Base-by-base conservation (phyloP, 2,329 filamentous ascomycete species). In the Ascochyta fabae region DNA sequence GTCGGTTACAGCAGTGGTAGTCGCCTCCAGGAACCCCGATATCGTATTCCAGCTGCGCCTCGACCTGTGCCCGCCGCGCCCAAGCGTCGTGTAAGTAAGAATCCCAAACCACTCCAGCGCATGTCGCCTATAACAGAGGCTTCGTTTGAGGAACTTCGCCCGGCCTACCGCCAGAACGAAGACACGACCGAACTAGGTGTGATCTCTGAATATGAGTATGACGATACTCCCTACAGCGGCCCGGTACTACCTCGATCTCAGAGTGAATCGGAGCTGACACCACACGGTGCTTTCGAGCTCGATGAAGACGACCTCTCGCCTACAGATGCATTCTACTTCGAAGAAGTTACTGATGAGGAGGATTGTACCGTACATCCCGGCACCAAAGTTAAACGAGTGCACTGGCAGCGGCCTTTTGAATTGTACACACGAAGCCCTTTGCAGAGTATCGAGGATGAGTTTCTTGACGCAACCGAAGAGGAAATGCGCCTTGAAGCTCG, bases 81-180 rank as follows among this genome's bases (percentile, higher is more conserved):
- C 9, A 55, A 41, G 43, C 54, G 49, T 26, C 53, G 54, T 22
- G 58, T 24, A 24, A 55, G 53, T 41, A 67, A 54, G 55, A 64
- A 29, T 1, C 34, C 56, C 23, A 69, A 65, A 45, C 45, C 46
- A 9, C 45, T 70, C 3, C 49, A 68, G 24, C 51, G 46, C 8
- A 67, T 70, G 66, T 48, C 66, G 4, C 62, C 67, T 9, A 70
- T 70, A 47, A 69, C 61, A 13, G 68, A 70, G 48, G 47, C 54
- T 15, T 66, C 65, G 13, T 43, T 55, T 35, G 66, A 65, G n/a
- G 59, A 61, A 23, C 42, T 64, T 15, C 50, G 50, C 10, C 33
- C 48, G 22, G 48, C 41, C 5, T 62, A 60, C n/a, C 49, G 50
- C 24, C 46, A 45, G 31, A 57, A 36, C 26, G 61, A 61, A 39